Evolutionary conservation across 108 stramenopile genomes (phyloP), one percentile per base, ranked within the genome.

Genomic region (Ochromonas danica): DNA sequence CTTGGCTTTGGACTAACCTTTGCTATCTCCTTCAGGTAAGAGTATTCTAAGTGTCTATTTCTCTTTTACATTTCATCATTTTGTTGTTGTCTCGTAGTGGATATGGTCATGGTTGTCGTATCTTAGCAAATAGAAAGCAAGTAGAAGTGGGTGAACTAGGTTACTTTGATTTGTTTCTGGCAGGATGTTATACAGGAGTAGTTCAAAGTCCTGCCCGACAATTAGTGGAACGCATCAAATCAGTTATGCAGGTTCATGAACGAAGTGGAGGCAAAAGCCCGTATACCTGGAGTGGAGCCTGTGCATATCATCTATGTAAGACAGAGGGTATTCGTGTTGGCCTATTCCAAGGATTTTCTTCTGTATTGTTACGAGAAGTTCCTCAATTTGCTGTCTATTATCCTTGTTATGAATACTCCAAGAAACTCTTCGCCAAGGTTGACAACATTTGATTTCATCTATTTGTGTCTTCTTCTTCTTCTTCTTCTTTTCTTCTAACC

Each of bases 201-300:
- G 36, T 85, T 40, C 85, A 85, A 70, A 81, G 83, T 2, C 85
- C 85, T 10, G 17, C 80, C n/a, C 81, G 85, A 3, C 85, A 86
- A 79, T 71, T 85, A 17, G 81, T 86, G 38, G 85, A 86, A 78
- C 78, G 85, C 39, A 70, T 86, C 39, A 86, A 86, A 65, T 61
- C 83, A 0, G 85, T 86, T 27, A 86, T 86, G 85, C 85, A 86
- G 82, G 84, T 86, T 28, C 51, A 22, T 14, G 38, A 82, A 80
- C 62, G 80, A n/a, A 42, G 31, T 74, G 70, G 39, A 6, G 42
- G 40, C 1, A 82, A 83, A 72, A n/a, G n/a, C n/a, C n/a, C n/a
- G n/a, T 85, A 85, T 62, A 74, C 63, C 28, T 85, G 84, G 84
- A 79, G 78, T 10, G 84, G 84, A 0, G 81, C 41, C 30, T 85